Evolutionary conservation across 257 asterid species (phyloP), one percentile per base, ranked within the genome.

Genomic region (Perilla frutescens): DNA sequence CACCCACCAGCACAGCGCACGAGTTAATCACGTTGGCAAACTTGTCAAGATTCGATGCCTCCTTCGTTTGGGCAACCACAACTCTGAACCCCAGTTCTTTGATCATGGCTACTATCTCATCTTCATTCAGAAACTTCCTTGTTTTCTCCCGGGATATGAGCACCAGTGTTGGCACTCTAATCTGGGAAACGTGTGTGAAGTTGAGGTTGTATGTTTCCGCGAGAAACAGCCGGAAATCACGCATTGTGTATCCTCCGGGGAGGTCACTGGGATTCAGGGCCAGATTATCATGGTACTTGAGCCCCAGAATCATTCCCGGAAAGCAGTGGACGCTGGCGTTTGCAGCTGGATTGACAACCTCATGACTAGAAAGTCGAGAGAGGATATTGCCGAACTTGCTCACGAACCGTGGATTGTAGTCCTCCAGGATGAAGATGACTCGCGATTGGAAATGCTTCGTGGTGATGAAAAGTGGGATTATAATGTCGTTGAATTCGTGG

Each of bases 401-500:
- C 53, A 86, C 71, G 7, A 84, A 84, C 61, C 72, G 58, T 3
- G 81, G 73, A 48, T 77, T 70, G 50, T 77, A 86, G 50, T 88
- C 96, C 39, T 84, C 75, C 4, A 84, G 45, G 62, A 86, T 56
- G 36, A 87, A 66, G 6, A 57, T 75, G 6, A 84, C 86, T 0
- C 12, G 31, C 10, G 85, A 73, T 36, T 68, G 67, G 68, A 87
- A 77, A 72, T 83, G 90, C 26, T 62, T 79, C 8, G 82, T 53
- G 6, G 93, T 89, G 73, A 89, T 75, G 85, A 76, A 87, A 10
- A 89, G 69, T 2, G 93, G 93, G 11, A 89, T 86, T 53, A 90
- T 78, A 4, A 84, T 73, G 72, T 90, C 91, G 50, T 83, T 87
- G 82, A 90, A 75, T 31, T 87, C 91, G 12, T 86, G 93, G 82